Evolutionary conservation across 75 land plant species (phyloP).

Genomic region (Larix kaempferi): DNA sequence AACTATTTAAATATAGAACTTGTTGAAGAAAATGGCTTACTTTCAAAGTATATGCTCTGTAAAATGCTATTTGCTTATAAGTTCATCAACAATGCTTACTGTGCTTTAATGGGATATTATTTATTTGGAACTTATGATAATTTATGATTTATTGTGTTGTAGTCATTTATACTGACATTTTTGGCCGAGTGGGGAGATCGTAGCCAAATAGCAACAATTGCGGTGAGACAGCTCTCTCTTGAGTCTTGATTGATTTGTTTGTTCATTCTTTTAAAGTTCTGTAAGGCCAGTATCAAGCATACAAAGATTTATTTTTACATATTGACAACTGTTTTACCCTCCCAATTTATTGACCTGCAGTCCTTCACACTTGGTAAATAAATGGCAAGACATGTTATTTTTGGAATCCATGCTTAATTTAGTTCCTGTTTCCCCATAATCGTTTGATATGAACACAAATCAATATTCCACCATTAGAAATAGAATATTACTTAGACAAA

Average conservation of each 20-base stretch:
- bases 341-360: not conserved
- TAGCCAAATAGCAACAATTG: slow-evolving; percentile 99
- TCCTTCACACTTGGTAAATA: not conserved
- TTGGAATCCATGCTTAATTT: not conserved
- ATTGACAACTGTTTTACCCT: not conserved
- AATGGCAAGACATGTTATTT: not conserved
- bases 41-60: not conserved
- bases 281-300: not conserved
- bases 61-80: not conserved
- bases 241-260: too few relatives aligned
- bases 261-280: not conserved
- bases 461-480: not conserved
- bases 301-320: not conserved
- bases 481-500: not conserved
- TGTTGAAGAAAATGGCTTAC: not conserved
- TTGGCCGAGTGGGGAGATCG: slow-evolving; percentile 99
- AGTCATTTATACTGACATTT: slow-evolving; percentile 94
- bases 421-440: not conserved
- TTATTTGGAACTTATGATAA: not conserved
- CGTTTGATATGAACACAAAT: not conserved
- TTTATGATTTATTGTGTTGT: slow-evolving; percentile 21
- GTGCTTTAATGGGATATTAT: not conserved
- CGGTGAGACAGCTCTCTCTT: slow-evolving; percentile 47
- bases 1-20: not conserved
- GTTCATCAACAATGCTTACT: not conserved